Evolutionary conservation across 306 rosid genomes (phyloP).

Genomic region (Fragaria nilgerrensis): DNA sequence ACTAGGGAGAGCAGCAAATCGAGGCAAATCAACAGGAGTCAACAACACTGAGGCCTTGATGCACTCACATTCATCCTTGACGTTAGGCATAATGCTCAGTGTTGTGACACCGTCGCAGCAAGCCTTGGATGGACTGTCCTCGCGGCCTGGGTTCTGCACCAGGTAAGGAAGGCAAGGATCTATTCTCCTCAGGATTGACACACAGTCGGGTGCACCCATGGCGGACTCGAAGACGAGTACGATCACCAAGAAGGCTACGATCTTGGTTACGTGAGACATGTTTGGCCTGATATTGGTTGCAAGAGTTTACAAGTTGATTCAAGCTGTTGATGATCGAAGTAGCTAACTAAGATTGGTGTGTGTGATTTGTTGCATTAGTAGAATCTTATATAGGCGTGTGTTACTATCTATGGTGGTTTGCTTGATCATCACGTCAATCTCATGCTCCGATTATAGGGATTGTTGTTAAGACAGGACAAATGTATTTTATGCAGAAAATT

Average conservation of each 20-base stretch:
- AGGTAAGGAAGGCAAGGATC: background rate
- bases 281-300: background rate
- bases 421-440: background rate
- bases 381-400: background rate
- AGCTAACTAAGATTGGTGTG: background rate
- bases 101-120: background rate
- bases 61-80: conserved; percentile 12
- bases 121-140: background rate
- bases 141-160: conserved; percentile 1
- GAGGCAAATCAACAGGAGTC: background rate
- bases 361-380: background rate
- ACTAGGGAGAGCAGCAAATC: background rate
- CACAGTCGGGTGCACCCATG: conserved; percentile 8
- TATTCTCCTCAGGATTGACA: background rate
- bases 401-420: background rate
- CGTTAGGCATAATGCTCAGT: background rate
- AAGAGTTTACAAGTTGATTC: background rate
- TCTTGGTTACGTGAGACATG: background rate
- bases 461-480: background rate
- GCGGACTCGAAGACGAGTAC: background rate
- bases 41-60: background rate
- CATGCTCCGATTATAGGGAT: background rate
- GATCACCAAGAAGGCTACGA: background rate
- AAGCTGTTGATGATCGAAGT: background rate
- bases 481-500: conserved; percentile 1